Evolutionary conservation across 2,329 filamentous ascomycete genomes (phyloP).

Genomic region (Arthrobotrys iridis): DNA sequence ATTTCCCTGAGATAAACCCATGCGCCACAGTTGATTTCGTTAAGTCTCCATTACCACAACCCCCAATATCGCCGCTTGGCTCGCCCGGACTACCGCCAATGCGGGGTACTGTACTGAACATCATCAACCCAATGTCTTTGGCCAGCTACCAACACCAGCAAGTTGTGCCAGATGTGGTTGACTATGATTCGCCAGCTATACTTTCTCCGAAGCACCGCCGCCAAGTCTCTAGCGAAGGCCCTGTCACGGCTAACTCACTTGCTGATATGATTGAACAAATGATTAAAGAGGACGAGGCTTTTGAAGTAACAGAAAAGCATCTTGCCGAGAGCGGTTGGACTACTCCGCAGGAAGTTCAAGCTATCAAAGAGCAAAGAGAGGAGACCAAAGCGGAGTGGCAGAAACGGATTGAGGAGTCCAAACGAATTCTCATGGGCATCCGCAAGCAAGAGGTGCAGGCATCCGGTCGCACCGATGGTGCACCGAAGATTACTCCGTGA

Average conservation of each 20-base stretch:
- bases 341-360: constrained; percentile 57
- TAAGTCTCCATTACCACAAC: constrained; percentile 50
- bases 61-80: constrained; percentile 52
- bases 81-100: constrained; percentile 54
- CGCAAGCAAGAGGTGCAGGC: constrained; percentile 51
- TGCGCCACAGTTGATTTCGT: constrained; percentile 6
- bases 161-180: constrained; percentile 48
- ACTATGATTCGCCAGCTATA: constrained; percentile 45
- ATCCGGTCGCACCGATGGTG: constrained; percentile 19
- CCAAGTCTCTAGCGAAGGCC: constrained; percentile 47
- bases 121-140: constrained; percentile 55
- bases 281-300: constrained; percentile 57
- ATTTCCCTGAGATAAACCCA: constrained; percentile 41
- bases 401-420: constrained; percentile 57
- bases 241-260: constrained; percentile 57
- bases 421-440: constrained; percentile 56
- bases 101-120: constrained; percentile 48
- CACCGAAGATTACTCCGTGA: constrained; percentile 26
- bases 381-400: constrained; percentile 57
- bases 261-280: constrained; percentile 59
- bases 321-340: constrained; percentile 58
- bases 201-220: constrained; percentile 49
- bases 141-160: constrained; percentile 51
- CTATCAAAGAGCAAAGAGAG: constrained; percentile 56
- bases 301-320: constrained; percentile 56